phyloP scores from a whole-genome alignment of 2,329 filamentous ascomycete genomes.

The Neonectria hederae region DNA sequence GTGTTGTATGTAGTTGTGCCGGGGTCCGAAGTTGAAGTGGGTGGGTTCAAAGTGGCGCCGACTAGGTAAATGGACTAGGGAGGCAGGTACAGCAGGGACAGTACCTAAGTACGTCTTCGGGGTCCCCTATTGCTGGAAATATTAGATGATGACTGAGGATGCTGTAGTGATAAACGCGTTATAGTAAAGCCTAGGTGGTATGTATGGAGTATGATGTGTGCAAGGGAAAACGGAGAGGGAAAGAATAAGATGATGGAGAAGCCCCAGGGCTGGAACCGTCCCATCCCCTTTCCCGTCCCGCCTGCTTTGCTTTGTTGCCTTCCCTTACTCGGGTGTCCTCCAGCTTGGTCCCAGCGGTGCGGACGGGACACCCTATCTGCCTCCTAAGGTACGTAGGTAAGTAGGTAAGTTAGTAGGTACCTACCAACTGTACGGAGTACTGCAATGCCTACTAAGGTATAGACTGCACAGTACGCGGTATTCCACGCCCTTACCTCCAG shows the following conservation, averaged over 20 bases:
- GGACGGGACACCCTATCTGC: background rate
- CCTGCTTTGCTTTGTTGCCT: background rate
- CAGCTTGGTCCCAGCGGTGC: background rate
- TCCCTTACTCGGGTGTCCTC: background rate
- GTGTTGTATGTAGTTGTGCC: slow-evolving; percentile 10
- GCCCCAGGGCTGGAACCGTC: background rate
- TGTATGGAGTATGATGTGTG: no score
- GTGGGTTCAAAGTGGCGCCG: slow-evolving; percentile 13
- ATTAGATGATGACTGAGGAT: background rate
- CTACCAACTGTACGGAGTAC: background rate
- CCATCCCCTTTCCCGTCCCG: background rate
- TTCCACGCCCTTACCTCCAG: slow-evolving; percentile 2
- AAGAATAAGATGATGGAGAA: background rate
- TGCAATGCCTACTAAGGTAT: no score
- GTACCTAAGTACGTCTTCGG: background rate
- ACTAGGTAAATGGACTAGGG: slow-evolving; percentile 2
- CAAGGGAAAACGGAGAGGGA: background rate
- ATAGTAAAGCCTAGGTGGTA: background rate
- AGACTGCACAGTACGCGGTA: background rate
- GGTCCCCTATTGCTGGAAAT: slow-evolving; percentile 8
- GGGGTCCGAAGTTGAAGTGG: slow-evolving; percentile 6
- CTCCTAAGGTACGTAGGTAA: no score
- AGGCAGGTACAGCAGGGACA: background rate
- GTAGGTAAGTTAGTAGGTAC: no score
- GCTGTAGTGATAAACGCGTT: no score